These are phyloP conservation scores for Pichia kluyveri DNA, from an alignment of 805 yeast species.

Conservation along the genomic window DNA sequence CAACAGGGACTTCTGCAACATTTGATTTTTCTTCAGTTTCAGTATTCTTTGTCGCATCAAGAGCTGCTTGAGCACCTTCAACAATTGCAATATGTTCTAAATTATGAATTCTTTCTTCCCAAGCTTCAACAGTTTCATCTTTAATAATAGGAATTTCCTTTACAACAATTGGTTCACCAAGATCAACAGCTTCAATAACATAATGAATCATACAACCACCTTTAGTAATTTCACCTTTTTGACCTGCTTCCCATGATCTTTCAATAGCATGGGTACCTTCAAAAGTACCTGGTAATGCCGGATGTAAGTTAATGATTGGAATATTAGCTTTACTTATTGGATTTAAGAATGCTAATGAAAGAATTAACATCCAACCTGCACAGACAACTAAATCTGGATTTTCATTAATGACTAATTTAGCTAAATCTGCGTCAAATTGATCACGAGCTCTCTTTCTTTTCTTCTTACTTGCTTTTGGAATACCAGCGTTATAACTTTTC, in stretches of 20 bases:
- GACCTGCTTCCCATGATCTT: slow-evolving; percentile 93
- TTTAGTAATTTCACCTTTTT: slow-evolving; percentile 59
- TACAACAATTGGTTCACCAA: slow-evolving; percentile 83
- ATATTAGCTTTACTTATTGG: slow-evolving; percentile 53
- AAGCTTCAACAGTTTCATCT: slow-evolving; percentile 69
- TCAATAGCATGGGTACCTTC: slow-evolving; percentile 97
- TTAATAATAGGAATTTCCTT: slow-evolving; percentile 63
- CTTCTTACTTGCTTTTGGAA: slow-evolving; percentile 58
- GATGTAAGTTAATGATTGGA: slow-evolving; percentile 88
- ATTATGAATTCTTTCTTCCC: slow-evolving; percentile 74
- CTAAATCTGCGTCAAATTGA: slow-evolving; percentile 70
- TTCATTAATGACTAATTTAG: slow-evolving; percentile 48
- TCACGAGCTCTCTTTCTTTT: slow-evolving; percentile 56
- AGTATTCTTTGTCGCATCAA: background rate
- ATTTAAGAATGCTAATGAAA: slow-evolving; percentile 65
- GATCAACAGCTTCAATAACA: slow-evolving; percentile 93
- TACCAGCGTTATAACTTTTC: slow-evolving; percentile 62
- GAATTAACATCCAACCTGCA: slow-evolving; percentile 97
- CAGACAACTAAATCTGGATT: slow-evolving; percentile 86
- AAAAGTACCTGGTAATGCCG: slow-evolving; percentile 94
- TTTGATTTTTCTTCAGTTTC: background rate
- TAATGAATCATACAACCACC: slow-evolving; percentile 97
- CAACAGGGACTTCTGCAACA: background rate
- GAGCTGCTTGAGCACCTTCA: slow-evolving; percentile 65
- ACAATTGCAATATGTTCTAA: slow-evolving; percentile 89